Base-by-base conservation (phyloP, 129 eudicot genomes). In the Glebionis coronaria region DNA sequence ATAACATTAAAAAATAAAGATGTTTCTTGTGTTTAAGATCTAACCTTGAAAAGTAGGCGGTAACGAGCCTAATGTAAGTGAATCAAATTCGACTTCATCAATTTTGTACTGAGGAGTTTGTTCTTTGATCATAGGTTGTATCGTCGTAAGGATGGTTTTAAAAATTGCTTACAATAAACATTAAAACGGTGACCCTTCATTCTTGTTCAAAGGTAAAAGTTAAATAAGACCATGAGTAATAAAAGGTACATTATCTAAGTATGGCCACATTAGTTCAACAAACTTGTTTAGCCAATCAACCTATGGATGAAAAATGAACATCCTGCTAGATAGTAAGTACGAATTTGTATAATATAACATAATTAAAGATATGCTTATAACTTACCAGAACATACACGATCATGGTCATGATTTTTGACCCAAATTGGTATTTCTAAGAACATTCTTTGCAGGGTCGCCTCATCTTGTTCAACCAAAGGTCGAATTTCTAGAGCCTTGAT, bases 371-470 rank as follows among this genome's bases (percentile, higher is more conserved):
- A 29, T 5, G 40, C 40, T 31, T 31, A 47, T 47, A 8, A 49
- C 14, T 49, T 71, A 42, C 42, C 1, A 49, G 18, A 85, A 69
- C 85, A 56, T 79, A 92, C 98, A 35, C 98, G 88, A 71, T 92
- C 98, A 72, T 88, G 89, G 69, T 92, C 98, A 9, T 95, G 98
- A 82, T 86, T 85, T 78, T 92, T 92, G 65, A 92, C 85, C 98
- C 98, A 88, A 66, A 82, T 47, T 7, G 98, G 98, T 75, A 92
- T 83, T 71, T 92, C 96, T 19, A 91, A 82, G 27, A 92, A 83
- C 81, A 92, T 66, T 67, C 76, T 61, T 71, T 77, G 78, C 42
- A 91, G 65, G 19, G 80, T 53, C 38, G 74, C 53, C 9, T 83
- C 61, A 31, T 91, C 96, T 81, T 74, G 83, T 69, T 91, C 97